Conservation (phyloP, 306 rosid genomes). For the Comarum palustre region DNA sequence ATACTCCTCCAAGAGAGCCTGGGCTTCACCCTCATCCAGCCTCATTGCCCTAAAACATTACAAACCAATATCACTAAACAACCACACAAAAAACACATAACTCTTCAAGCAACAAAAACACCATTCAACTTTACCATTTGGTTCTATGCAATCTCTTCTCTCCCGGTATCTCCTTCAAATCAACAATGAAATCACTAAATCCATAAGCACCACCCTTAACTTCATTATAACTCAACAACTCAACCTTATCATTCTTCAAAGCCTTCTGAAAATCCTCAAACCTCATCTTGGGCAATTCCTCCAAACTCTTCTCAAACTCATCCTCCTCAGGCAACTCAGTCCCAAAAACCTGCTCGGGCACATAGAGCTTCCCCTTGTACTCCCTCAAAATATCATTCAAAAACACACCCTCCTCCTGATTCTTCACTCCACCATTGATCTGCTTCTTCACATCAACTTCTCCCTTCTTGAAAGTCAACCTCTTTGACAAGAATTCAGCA, state of each 20-base stretch:
- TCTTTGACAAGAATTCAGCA: constrained; percentile 39
- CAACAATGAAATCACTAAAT: constrained; percentile 56
- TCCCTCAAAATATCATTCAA: constrained; percentile 78
- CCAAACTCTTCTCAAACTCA: constrained; percentile 46
- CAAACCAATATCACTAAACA: constrained; percentile 14
- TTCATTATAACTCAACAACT: constrained; percentile 65
- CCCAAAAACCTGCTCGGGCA: constrained; percentile 86
- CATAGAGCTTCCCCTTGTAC: constrained; percentile 88
- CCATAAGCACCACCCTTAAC: constrained; percentile 28
- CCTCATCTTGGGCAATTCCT: constrained; percentile 67
- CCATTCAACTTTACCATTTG: constrained; percentile 55
- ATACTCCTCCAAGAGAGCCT: constrained; percentile 61
- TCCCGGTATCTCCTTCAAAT: constrained; percentile 82
- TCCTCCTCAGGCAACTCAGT: constrained; percentile 65
- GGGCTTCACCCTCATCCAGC: constrained; percentile 53
- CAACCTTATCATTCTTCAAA: constrained; percentile 56
- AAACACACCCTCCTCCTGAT: constrained; percentile 57
- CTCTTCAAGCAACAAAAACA: constrained; percentile 17
- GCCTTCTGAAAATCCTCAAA: constrained; percentile 65
- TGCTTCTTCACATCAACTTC: constrained; percentile 28
- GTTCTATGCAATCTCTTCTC: constrained; percentile 83
- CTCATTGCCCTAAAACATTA: constrained; percentile 56
- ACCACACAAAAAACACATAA: constrained; percentile 4
- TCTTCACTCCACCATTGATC: no score
- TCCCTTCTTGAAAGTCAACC: constrained; percentile 35